Conservation (phyloP, 768 basidiomycete species). For the Lactifluus subvellereus region DNA sequence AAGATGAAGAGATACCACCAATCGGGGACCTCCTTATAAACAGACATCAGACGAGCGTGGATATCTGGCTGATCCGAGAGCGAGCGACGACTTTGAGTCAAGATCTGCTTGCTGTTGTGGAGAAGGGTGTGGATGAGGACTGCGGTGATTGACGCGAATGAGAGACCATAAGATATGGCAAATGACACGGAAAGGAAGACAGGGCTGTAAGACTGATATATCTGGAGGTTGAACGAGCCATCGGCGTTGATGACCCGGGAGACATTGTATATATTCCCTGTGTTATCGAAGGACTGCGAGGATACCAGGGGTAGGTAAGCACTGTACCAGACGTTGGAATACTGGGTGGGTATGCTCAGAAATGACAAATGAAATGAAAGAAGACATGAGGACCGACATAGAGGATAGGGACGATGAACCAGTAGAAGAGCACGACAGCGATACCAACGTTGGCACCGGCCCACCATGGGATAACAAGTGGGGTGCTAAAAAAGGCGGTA, state of each 20-base stretch:
- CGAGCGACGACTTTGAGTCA: too few species aligned
- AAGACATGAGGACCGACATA: constrained; percentile 32
- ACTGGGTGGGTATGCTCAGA: not conserved
- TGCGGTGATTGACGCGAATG: constrained; percentile 24
- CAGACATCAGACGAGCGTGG: too few species aligned
- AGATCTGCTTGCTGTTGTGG: too few species aligned
- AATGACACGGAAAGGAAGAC: constrained; percentile 63
- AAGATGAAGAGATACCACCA: too few species aligned
- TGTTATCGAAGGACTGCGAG: constrained; percentile 61
- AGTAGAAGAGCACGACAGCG: constrained; percentile 66
- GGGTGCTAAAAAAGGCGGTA: constrained; percentile 50
- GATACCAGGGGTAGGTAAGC: constrained; percentile 44
- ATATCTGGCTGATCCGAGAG: too few species aligned
- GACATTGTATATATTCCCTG: constrained; percentile 52
- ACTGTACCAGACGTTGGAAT: constrained; percentile 15
- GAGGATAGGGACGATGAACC: constrained; percentile 51
- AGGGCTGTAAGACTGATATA: constrained; percentile 54
- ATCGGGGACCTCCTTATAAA: too few species aligned
- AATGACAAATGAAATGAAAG: not conserved
- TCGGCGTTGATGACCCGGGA: constrained; percentile 48
- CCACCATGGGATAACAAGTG: constrained; percentile 80
- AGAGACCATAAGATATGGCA: constrained; percentile 70
- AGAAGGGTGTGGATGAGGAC: too few species aligned
- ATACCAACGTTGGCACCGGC: constrained; percentile 62
- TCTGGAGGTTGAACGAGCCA: constrained; percentile 48